Evolutionary conservation across 2,329 filamentous ascomycete genomes (phyloP).

Genomic region (Fusarium sp.): DNA sequence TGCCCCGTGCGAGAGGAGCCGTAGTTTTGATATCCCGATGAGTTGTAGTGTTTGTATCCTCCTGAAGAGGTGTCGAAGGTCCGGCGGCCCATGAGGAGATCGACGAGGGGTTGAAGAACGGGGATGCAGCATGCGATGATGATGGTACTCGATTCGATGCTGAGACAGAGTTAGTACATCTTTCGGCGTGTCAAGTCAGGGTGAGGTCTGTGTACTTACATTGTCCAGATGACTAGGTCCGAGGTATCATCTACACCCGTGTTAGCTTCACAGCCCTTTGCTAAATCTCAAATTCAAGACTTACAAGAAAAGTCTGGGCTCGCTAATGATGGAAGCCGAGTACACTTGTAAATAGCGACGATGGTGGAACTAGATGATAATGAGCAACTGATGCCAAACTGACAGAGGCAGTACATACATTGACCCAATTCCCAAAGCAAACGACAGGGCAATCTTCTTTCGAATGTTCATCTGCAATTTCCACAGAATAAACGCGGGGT

Average conservation of each 20-base stretch:
- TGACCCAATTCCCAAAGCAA: constrained; percentile 54
- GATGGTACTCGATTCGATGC: constrained; percentile 49
- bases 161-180: constrained; percentile 7
- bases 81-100: constrained; percentile 38
- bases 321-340: constrained; percentile 46
- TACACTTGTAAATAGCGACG: constrained; percentile 51
- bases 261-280: background rate
- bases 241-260: constrained; percentile 45
- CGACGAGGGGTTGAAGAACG: constrained; percentile 48
- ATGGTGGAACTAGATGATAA: constrained; percentile 29
- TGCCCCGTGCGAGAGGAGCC: constrained; percentile 16
- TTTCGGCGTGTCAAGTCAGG: background rate
- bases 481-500: constrained; percentile 52
- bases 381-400: background rate
- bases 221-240: constrained; percentile 59
- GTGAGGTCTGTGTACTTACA: constrained; percentile 43
- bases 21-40: constrained; percentile 17
- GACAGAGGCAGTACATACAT: constrained; percentile 41
- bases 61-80: constrained; percentile 26
- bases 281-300: background rate
- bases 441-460: constrained; percentile 55
- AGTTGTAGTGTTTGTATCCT: constrained; percentile 27
- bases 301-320: constrained; percentile 42
- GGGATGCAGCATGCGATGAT: constrained; percentile 53
- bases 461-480: constrained; percentile 51